A percentile compares a stretch with the other conserved stretches of the same genome.
phyloP scores from a whole-genome alignment of 1,139 yeast genomes.

The Cylindricascospora bacillispora region DNA sequence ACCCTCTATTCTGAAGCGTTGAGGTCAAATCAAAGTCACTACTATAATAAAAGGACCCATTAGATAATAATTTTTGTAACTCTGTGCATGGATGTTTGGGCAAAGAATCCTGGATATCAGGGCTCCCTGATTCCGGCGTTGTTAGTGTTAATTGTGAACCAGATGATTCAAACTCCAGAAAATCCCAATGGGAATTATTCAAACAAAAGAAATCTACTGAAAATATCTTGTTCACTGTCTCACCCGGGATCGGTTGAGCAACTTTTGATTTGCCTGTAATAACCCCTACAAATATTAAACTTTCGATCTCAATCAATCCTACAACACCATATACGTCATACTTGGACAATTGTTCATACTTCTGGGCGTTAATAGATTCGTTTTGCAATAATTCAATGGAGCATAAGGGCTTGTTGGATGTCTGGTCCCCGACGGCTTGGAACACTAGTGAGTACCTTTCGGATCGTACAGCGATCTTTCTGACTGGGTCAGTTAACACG shows the following conservation, averaged over 20 bases:
- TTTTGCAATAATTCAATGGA: slow-evolving; percentile 23
- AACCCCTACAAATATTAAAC: slow-evolving; percentile 61
- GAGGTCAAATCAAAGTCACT: slow-evolving; percentile 87
- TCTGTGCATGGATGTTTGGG: slow-evolving; percentile 77
- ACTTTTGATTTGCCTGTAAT: slow-evolving; percentile 66
- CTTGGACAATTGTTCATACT: slow-evolving; percentile 37
- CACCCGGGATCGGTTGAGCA: slow-evolving; percentile 72
- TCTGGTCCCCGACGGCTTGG: slow-evolving; percentile 17
- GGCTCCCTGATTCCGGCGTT: slow-evolving; percentile 1
- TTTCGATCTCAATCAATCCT: slow-evolving; percentile 63
- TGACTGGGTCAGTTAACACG: slow-evolving; percentile 17
- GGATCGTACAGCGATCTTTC: slow-evolving; percentile 22
- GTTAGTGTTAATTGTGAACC: slow-evolving; percentile 51
- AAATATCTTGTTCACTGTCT: slow-evolving; percentile 65
- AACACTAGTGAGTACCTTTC: slow-evolving; percentile 20
- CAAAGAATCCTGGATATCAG: slow-evolving; percentile 9
- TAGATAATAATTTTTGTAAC: slow-evolving; percentile 59
- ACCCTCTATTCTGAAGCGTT: slow-evolving; percentile 60
- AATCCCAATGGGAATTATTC: slow-evolving; percentile 69
- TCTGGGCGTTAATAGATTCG: slow-evolving; percentile 12
- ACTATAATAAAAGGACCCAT: slow-evolving; percentile 88
- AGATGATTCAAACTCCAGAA: slow-evolving; percentile 46
- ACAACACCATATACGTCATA: slow-evolving; percentile 66
- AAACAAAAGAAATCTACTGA: slow-evolving; percentile 80
- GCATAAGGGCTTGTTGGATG: slow-evolving; percentile 16